Evolutionary conservation across 805 yeast species (phyloP), one percentile per base, ranked within the genome.

Genomic region (Sungouiella thailandica): DNA sequence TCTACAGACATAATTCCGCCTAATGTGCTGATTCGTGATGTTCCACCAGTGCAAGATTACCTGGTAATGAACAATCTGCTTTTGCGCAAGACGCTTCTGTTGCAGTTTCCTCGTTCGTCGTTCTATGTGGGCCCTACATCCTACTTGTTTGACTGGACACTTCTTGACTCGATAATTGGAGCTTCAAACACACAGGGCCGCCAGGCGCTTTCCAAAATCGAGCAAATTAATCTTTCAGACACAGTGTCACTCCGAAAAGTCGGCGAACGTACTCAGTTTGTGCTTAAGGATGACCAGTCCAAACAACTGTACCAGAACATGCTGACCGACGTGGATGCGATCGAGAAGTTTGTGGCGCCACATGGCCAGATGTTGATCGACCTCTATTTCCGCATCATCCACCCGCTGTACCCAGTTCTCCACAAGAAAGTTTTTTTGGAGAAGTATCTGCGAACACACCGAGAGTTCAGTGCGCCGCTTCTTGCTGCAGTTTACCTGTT

Each of bases 401-500:
- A 90, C 51, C 97, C 97, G 0, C 79, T 86, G 3, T 86, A 86
- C 58, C 98, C 97, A 0, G 80, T 90, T 8, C 60, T 90, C 32
- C 97, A 93, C 58, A 90, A 88, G 51, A 78, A 83, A 48, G 96
- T 90, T 5, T 93, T 90, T 48, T 53, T 90, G 41, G 97, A 90
- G 49, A 90, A 90, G 55, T 90, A 89, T 54, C 67, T 89, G 2
- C 66, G 97, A 36, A 87, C 97, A 1, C 94, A 87, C 55, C 72
- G 95, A 29, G 97, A 90, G 57, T 78, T 90, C 48, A 79, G 93
- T 34, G 95, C 97, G 0, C 95, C 97, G 0, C 60, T 90, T 31
- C 62, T 90, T 29, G 97, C 97, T 0, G 84, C 96, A 0, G 95
- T 90, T 1, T 90, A 90, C 53, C 77, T 84, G 7, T 62, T 89